Conservation (phyloP, 2,329 filamentous ascomycete species). For the Phialophora macrospora region DNA sequence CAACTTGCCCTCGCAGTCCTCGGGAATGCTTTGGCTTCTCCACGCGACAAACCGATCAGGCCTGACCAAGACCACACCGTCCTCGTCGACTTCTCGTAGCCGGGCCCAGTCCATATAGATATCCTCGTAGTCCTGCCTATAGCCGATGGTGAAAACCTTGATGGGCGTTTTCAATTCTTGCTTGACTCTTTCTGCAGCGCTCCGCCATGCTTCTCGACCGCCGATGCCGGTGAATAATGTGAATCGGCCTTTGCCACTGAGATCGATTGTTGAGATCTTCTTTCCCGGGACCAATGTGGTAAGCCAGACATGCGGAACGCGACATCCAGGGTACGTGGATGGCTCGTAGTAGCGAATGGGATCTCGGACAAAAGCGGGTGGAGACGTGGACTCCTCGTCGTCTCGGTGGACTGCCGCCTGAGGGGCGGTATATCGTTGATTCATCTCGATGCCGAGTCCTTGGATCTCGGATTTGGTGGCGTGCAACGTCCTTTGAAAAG, state of each 20-base stretch:
- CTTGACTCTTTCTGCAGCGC: constrained; percentile 51
- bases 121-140: constrained; percentile 64
- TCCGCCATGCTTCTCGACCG: constrained; percentile 55
- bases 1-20: background rate
- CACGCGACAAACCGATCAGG: constrained; percentile 66
- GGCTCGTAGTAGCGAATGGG: constrained; percentile 50
- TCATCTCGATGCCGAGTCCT: background rate
- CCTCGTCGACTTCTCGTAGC: constrained; percentile 60
- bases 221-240: constrained; percentile 60
- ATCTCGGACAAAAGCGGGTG: constrained; percentile 43
- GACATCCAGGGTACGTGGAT: constrained; percentile 62
- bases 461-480: background rate
- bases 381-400: background rate
- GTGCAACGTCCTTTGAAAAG: background rate
- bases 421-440: background rate
- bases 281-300: constrained; percentile 43
- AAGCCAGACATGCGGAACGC: constrained; percentile 68
- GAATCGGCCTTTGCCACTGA: constrained; percentile 62
- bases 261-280: constrained; percentile 62
- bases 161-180: constrained; percentile 54
- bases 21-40: constrained; percentile 42
- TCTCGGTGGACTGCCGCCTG: background rate
- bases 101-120: constrained; percentile 64
- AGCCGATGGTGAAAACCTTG: constrained; percentile 59
- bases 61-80: constrained; percentile 62